Evolutionary conservation across 2,329 filamentous ascomycete genomes (phyloP).

Genomic region (Plectosphaerella plurivora): DNA sequence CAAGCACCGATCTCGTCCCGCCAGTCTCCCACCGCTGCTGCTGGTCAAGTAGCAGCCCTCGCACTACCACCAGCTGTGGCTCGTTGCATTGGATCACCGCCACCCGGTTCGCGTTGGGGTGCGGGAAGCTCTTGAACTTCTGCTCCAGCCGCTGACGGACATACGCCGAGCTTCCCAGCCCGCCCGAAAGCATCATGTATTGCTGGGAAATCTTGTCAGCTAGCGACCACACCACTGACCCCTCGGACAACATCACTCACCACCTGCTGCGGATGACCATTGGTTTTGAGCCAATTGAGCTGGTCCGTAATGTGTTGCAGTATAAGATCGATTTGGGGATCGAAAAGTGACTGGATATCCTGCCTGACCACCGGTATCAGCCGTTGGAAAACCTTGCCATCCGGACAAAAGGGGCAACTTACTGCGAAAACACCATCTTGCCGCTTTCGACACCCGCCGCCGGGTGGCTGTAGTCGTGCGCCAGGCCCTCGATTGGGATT

Average conservation of each 20-base stretch:
- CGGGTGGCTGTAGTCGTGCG: conserved; percentile 31
- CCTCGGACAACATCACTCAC: conserved; percentile 16
- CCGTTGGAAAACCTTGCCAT: not conserved
- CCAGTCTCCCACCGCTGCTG: conserved; percentile 40
- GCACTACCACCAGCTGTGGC: conserved; percentile 50
- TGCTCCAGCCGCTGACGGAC: conserved; percentile 36
- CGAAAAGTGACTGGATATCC: no score
- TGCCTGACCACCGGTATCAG: no score
- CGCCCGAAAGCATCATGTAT: conserved; percentile 39
- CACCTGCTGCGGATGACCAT: conserved; percentile 25
- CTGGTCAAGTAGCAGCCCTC: conserved; percentile 46
- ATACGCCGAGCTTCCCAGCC: conserved; percentile 40
- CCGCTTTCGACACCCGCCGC: conserved; percentile 33
- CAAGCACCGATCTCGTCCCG: conserved; percentile 32
- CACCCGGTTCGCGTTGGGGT: conserved; percentile 28
- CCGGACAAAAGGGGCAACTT: conserved; percentile 9
- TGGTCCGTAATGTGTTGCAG: conserved; percentile 32
- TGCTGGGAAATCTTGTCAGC: conserved; percentile 19
- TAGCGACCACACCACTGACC: not conserved
- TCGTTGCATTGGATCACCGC: conserved; percentile 41
- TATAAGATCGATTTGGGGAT: conserved; percentile 31
- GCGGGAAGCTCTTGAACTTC: conserved; percentile 24
- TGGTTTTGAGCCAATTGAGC: conserved; percentile 30
- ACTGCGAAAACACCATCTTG: conserved; percentile 33
- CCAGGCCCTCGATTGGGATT: conserved; percentile 37